Conservation (phyloP, 164 flowering plant genomes). For the Liquidambar formosana region DNA sequence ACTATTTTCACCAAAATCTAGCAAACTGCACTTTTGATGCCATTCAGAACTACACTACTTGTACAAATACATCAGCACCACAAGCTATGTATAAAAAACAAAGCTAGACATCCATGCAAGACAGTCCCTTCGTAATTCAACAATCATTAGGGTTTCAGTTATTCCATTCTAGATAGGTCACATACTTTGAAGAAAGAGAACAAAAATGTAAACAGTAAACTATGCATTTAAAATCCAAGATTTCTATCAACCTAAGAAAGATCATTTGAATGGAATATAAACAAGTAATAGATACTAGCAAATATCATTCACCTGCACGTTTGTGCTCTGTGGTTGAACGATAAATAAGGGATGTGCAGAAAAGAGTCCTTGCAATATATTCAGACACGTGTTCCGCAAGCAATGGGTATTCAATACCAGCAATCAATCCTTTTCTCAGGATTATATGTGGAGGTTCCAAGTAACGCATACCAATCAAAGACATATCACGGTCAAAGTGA, state of each 20-base stretch:
- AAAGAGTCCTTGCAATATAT: conserved; percentile 84
- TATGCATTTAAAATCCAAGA: not conserved
- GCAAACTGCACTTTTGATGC: too few species aligned
- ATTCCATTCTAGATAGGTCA: too few species aligned
- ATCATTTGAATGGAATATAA: not conserved
- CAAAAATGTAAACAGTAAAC: too few species aligned
- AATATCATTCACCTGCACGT: conserved; percentile 50
- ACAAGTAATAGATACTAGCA: not conserved
- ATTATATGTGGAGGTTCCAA: conserved; percentile 96
- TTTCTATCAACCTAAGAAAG: too few species aligned
- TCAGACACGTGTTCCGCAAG: conserved; percentile 88
- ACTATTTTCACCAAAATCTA: too few species aligned
- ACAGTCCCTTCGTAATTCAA: too few species aligned
- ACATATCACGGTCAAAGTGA: conserved; percentile 86
- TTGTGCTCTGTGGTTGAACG: conserved; percentile 80
- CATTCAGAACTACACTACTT: too few species aligned
- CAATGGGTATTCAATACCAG: conserved; percentile 84
- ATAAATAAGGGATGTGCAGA: conserved; percentile 77
- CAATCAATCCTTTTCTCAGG: conserved; percentile 84
- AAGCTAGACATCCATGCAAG: too few species aligned
- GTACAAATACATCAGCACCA: too few species aligned
- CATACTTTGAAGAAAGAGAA: too few species aligned
- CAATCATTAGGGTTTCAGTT: too few species aligned
- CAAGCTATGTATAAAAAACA: too few species aligned
- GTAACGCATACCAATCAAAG: conserved; percentile 91